Conservation (phyloP, 179 eudicot species). For the Heliamphora pulchella region DNA sequence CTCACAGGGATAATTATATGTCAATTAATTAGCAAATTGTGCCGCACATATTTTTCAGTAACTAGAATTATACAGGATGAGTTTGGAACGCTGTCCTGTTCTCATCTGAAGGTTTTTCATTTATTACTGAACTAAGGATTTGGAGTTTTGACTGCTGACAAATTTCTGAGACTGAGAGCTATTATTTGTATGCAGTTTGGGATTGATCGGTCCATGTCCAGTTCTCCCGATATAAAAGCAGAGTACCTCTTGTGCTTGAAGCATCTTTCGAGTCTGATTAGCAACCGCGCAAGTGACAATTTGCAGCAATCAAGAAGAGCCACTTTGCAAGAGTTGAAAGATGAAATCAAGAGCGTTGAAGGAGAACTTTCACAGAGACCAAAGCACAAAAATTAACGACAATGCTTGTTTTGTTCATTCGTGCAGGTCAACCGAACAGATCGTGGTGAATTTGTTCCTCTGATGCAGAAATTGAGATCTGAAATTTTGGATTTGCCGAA, state of each 20-base stretch:
- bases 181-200: slow-evolving; percentile 39
- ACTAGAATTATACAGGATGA: background rate
- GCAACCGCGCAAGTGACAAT: slow-evolving; percentile 15
- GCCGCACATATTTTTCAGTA: background rate
- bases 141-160: background rate
- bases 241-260: slow-evolving; percentile 67
- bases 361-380: slow-evolving; percentile 26
- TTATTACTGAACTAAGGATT: background rate
- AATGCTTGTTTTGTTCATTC: background rate
- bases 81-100: background rate
- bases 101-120: background rate
- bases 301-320: slow-evolving; percentile 15
- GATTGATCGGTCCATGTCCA: slow-evolving; percentile 23
- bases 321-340: slow-evolving; percentile 38
- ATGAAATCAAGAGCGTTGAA: slow-evolving; percentile 50
- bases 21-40: background rate
- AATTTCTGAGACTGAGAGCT: background rate
- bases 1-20: too few species aligned
- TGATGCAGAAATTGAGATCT: background rate
- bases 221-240: slow-evolving; percentile 32
- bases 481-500: background rate
- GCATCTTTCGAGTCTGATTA: slow-evolving; percentile 31
- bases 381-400: slow-evolving; percentile 11
- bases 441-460: background rate
- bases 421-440: background rate